These are phyloP conservation scores for Schoenoplectus tabernaemontani DNA, from an alignment of 202 grass and related monocot genomes.

Conservation along the genomic window DNA sequence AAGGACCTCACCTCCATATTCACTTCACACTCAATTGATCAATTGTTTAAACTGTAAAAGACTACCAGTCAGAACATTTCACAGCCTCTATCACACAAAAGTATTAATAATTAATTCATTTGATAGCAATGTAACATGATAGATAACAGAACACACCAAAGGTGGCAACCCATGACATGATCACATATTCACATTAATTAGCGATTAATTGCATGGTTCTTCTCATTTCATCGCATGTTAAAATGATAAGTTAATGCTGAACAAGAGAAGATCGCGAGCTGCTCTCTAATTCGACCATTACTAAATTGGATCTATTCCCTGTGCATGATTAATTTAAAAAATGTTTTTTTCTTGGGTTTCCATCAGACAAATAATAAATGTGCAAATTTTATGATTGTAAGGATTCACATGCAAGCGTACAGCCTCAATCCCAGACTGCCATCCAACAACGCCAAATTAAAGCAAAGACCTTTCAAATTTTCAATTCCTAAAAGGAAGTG, in stretches of 20 bases:
- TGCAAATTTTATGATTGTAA: background rate
- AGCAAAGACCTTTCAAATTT: background rate
- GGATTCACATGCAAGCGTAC: background rate
- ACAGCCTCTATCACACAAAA: no score
- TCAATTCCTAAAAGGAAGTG: constrained; percentile 1
- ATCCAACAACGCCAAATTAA: constrained; percentile 7
- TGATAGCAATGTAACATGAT: background rate
- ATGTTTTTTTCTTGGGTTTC: background rate
- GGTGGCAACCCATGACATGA: background rate
- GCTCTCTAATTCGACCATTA: background rate
- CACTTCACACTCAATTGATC: no score
- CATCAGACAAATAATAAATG: background rate
- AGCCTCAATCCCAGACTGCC: background rate
- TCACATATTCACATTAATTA: background rate
- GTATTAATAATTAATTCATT: background rate
- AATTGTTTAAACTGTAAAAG: no score
- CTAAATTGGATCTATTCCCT: background rate
- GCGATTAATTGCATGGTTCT: background rate
- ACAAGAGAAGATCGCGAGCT: background rate
- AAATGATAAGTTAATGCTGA: background rate
- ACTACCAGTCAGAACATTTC: no score
- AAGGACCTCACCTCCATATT: background rate
- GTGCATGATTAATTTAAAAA: background rate
- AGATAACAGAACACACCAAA: background rate
- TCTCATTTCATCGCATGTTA: background rate